Evolutionary conservation across 2,329 filamentous ascomycete species (phyloP), one percentile per base, ranked within the genome.

Genomic region (Ophioceras dolichostomum): DNA sequence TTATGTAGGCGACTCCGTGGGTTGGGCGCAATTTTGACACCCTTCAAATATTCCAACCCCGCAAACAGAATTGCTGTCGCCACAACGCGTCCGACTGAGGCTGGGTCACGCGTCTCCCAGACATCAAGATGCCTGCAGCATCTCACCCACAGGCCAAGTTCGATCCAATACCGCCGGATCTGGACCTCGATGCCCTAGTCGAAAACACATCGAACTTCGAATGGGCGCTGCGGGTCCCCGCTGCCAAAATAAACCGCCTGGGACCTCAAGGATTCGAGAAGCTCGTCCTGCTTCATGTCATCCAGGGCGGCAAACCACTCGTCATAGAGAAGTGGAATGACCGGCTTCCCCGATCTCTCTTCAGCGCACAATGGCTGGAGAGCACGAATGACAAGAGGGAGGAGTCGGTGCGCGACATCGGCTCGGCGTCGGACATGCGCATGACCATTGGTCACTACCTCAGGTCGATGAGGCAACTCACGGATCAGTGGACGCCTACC

Each of bases 401-500:
- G 51, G 87, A 96, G 56, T 79, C 77, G 55, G 84, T 93, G 39
- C 76, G 87, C 47, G 87, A 95, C 52, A 76, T 96, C 34, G 73
- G 70, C 9, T 69, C 72, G 10, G 79, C 83, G 43, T 64, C 68
- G 37, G 78, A 89, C 50, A 75, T 94, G 9, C 83, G 81, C 1
- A 83, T 96, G 65, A 89, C 86, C 0, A 84, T 84, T 43, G 81
- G 79, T 1, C 89, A 96, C 56, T 98, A 98, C 58, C 63, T 98
- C 24, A 81, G 83, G 45, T 88, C 87, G 36, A 83, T 96, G 81
- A 72, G 74, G 29, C 76, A 83, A 46, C 73, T 96, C 22, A 78
- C 88, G 1, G 80, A 89, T 36, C 86, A 94, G 53, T 94, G 85
- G 66, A 81, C 69, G 8, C 64, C 74, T 0, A 70, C 68, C 33